These are phyloP conservation scores for Nicotiana tomentosiformis DNA, from an alignment of 257 asterid genomes.

Conservation along the genomic window DNA sequence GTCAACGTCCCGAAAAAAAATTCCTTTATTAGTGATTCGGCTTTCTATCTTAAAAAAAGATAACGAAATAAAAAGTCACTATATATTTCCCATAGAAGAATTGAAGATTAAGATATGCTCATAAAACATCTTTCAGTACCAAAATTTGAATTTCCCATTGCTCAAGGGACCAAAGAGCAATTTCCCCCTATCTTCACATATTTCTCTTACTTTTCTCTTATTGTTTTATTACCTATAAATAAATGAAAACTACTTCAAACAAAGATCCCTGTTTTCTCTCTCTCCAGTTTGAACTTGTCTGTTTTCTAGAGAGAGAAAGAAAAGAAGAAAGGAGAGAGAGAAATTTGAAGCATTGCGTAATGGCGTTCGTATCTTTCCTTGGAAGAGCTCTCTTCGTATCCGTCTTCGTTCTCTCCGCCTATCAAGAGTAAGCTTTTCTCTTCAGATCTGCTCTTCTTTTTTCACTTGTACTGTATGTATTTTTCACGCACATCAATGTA, in stretches of 20 bases:
- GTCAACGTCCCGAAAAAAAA: too few species aligned
- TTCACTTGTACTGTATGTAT: too few species aligned
- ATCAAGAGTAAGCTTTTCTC: conserved; percentile 62
- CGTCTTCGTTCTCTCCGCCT: conserved; percentile 80
- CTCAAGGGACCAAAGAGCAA: neutral
- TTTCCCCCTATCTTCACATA: too few species aligned
- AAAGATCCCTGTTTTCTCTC: conserved; percentile 12
- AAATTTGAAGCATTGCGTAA: conserved; percentile 17
- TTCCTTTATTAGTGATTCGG: too few species aligned
- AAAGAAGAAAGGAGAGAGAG: conserved; percentile 15
- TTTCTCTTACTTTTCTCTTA: neutral
- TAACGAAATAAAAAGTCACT: too few species aligned
- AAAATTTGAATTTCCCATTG: neutral
- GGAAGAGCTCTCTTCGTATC: conserved; percentile 90
- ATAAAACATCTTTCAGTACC: neutral
- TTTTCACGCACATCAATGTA: neutral
- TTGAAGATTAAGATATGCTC: too few species aligned
- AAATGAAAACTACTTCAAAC: neutral
- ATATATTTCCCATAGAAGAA: too few species aligned
- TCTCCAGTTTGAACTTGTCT: conserved; percentile 25
- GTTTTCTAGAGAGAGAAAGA: conserved; percentile 14
- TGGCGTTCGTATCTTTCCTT: conserved; percentile 68
- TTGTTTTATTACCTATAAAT: neutral
- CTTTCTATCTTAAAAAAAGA: too few species aligned
- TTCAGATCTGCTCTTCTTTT: conserved; percentile 44